Base-by-base conservation (phyloP, 2,329 filamentous ascomycete genomes). In the Fusarium heterosporum region DNA sequence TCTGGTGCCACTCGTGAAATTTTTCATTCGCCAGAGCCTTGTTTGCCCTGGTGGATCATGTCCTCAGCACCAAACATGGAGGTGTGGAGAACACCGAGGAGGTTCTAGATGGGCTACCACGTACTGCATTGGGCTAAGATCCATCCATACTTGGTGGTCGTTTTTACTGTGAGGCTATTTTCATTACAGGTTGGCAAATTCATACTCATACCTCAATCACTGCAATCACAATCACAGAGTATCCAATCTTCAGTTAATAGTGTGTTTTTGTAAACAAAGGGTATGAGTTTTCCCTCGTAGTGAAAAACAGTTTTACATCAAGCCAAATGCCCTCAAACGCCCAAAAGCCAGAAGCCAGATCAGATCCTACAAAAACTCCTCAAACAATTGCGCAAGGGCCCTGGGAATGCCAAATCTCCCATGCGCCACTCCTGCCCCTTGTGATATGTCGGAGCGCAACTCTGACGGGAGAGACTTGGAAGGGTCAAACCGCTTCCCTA, bases 311-410 rank as follows among this genome's bases (percentile, higher is more conserved):
- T 58, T 76, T 66, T 67, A 73, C 71, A 71, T 65, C 59, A 77
- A 75, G 67, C 68, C 73, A 71, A 73, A 75, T 75, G 70, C 74
- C 76, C 72, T 71, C 62, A 69, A 77, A 77, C 76, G 76, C 76
- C 76, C 66, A 73, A 73, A 65, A 70, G 64, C 59, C 53, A 65
- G 39, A 69, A 66, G 70, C 73, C 73, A 68, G 66, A 71, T 74
- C 71, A 68, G 66, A 71, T 74, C 72, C 73, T 75, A 72, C 75
- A 74, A 74, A 75, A 74, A 75, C 72, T 74, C 73, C 73, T 73
- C 69, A 75, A 75, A 64, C 64, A 72, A 68, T 74, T 60, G 70
- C 74, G 70, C 71, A 74, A 66, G 71, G 61, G 56, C 60, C 42
- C 55, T 62, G 51, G 56, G 54, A 46, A 45, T 46, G 62, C 64